Evolutionary conservation across 257 asterid species (phyloP), one percentile per base, ranked within the genome.

Genomic region (Plantago elongata): DNA sequence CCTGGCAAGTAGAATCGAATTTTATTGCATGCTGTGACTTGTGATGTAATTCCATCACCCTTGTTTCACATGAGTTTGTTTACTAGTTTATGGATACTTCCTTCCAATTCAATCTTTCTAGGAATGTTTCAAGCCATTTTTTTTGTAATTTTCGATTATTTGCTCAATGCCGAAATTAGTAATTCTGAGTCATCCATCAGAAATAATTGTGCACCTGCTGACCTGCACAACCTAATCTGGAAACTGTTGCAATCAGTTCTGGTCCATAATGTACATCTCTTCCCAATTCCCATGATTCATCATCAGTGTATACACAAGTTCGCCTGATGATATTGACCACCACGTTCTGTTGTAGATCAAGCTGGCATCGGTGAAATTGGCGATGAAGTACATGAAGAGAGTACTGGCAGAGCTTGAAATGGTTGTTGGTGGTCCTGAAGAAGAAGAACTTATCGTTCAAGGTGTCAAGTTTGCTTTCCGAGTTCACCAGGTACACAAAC

Each of bases 361-460:
- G 90, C 81, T 87, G 85, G 97, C 96, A 77, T 87, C 97, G 0
- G 99, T 93, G 29, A 93, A 85, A 74, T 66, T 93, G 78, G 99
- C 99, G 37, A 83, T 87, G 96, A 89, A 89, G 83, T 87, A 87
- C 90, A 87, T 93, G 97, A 89, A 77, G 82, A 83, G 99, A 70
- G 97, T 85, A 45, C 76, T 87, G 0, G 88, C 95, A 13, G 97
- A 85, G 86, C 94, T 93, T 13, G 97, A 81, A 79, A 67, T 69
- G 63, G 84, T 80, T 7, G 85, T 67, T 11, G 81, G 92, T 75
- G 86, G 90, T 69, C 95, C 93, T 13, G 99, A 92, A 68, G 99
- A 92, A 73, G 98, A 80, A 63, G 83, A 77, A 49, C 82, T 77
- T 34, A 80, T 90, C 9, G 75, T 85, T 47, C 97, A 83, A 72